phyloP scores from a whole-genome alignment of 345 rosid species.

The Litchi chinensis region DNA sequence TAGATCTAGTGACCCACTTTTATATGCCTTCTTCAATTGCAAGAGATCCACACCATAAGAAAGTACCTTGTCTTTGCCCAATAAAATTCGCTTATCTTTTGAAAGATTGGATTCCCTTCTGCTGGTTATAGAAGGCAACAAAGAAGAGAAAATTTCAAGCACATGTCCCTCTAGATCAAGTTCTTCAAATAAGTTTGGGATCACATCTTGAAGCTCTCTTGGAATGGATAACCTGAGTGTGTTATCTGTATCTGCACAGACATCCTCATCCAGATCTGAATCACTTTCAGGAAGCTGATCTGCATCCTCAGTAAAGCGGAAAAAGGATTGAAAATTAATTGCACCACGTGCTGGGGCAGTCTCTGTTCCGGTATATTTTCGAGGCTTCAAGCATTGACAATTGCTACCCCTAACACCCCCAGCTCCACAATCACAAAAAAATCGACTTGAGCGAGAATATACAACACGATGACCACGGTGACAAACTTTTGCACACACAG shows the following conservation, averaged over 20 bases:
- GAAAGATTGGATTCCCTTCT: slow-evolving; percentile 73
- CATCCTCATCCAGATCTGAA: slow-evolving; percentile 88
- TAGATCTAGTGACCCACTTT: slow-evolving; percentile 96
- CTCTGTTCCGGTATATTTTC: slow-evolving; percentile 75
- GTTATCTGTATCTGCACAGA: slow-evolving; percentile 52
- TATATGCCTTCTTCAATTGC: slow-evolving; percentile 94
- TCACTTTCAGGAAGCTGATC: slow-evolving; percentile 90
- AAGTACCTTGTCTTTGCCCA: slow-evolving; percentile 81
- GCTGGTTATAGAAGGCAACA: slow-evolving; percentile 75
- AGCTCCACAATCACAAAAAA: slow-evolving; percentile 99
- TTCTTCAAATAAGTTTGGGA: slow-evolving; percentile 71
- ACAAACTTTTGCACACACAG: slow-evolving; percentile 98
- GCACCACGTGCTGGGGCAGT: slow-evolving; percentile 51
- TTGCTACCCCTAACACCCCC: slow-evolving; percentile 98
- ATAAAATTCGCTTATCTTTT: slow-evolving; percentile 62
- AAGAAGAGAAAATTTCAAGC: slow-evolving; percentile 69
- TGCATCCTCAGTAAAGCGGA: slow-evolving; percentile 78
- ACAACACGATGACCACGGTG: slow-evolving; percentile 99
- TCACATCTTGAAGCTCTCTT: slow-evolving; percentile 66
- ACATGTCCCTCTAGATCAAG: slow-evolving; percentile 76
- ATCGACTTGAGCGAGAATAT: slow-evolving; percentile 94
- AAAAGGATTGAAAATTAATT: slow-evolving; percentile 67
- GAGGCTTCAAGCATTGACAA: slow-evolving; percentile 97
- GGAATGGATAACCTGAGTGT: slow-evolving; percentile 60
- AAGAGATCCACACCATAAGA: slow-evolving; percentile 77